A percentile compares a stretch with the other conserved stretches of the same genome.
Conservation (phyloP, 805 yeast species). For the Debaryomyces prosopidis region DNA sequence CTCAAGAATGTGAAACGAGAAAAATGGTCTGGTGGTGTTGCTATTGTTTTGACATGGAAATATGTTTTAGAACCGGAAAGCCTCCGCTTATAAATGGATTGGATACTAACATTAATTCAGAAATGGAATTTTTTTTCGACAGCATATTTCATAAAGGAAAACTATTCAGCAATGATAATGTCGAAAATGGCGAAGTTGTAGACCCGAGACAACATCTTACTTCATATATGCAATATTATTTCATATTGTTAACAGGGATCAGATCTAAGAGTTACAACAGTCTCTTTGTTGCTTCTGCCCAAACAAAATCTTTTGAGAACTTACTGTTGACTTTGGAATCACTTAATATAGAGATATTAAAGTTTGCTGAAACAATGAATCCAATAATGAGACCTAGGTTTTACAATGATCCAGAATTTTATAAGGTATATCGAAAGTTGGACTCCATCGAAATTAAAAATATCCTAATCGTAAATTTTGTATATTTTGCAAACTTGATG, state of each 20-base stretch:
- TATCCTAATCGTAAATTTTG: conserved; percentile 24
- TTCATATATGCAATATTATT: neutral
- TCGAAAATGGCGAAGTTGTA: neutral
- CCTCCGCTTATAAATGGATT: conserved; percentile 36
- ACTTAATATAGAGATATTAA: conserved; percentile 30
- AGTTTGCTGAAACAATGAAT: conserved; percentile 18
- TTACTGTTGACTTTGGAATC: conserved; percentile 21
- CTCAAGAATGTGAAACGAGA: conserved; percentile 22
- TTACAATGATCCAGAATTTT: conserved; percentile 32
- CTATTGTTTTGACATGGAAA: conserved; percentile 37
- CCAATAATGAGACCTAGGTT: conserved; percentile 28
- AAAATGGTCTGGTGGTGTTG: conserved; percentile 39
- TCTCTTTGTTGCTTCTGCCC: conserved; percentile 32
- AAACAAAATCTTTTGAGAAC: conserved; percentile 16
- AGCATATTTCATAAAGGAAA: too few species aligned
- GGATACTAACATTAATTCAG: conserved; percentile 30
- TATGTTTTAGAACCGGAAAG: conserved; percentile 39
- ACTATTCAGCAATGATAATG: too few species aligned
- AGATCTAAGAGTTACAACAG: conserved; percentile 29
- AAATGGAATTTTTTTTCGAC: conserved; percentile 14
- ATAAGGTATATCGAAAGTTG: neutral
- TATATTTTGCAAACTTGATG: conserved; percentile 37
- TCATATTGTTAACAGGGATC: conserved; percentile 23
- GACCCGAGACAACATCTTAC: neutral
- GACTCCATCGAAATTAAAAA: conserved; percentile 10